A percentile compares a stretch with the other conserved stretches of the same genome.
These are phyloP conservation scores for Crepidotus variabilis DNA, from an alignment of 768 basidiomycete genomes.

Conservation along the genomic window DNA sequence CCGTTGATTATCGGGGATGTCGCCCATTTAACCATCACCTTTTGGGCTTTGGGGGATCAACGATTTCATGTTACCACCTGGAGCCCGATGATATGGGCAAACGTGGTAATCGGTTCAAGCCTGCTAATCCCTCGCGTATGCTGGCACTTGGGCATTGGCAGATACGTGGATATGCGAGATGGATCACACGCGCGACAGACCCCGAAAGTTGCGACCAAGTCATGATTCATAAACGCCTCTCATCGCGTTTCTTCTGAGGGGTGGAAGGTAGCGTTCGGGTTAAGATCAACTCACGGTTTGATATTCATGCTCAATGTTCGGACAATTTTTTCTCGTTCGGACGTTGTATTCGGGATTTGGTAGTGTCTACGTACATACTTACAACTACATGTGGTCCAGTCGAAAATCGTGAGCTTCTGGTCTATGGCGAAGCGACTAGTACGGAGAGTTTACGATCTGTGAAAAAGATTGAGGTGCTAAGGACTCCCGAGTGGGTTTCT, in stretches of 20 bases:
- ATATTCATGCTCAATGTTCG: no score
- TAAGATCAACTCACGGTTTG: no score
- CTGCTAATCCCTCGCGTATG: slow-evolving; percentile 66
- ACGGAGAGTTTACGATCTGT: slow-evolving; percentile 67
- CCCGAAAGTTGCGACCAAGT: not conserved
- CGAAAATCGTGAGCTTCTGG: not conserved
- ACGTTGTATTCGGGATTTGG: no score
- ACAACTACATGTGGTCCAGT: no score
- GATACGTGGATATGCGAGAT: slow-evolving; percentile 69
- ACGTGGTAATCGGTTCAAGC: slow-evolving; percentile 56
- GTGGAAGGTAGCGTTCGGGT: no score
- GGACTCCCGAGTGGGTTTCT: slow-evolving; percentile 75
- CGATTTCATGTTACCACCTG: slow-evolving; percentile 59
- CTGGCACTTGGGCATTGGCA: slow-evolving; percentile 74
- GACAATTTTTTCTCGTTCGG: no score
- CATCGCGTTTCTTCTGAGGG: no score
- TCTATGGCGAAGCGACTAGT: slow-evolving; percentile 24
- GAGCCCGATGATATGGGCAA: slow-evolving; percentile 70
- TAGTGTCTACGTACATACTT: no score
- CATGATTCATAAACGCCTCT: not conserved
- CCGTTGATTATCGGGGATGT: slow-evolving; percentile 72
- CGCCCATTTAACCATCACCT: slow-evolving; percentile 59
- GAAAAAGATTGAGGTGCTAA: slow-evolving; percentile 48
- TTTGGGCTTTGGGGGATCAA: slow-evolving; percentile 75
- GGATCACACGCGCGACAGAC: slow-evolving; percentile 23